phyloP scores from a whole-genome alignment of 2,329 filamentous ascomycete genomes.

The Epichloe bromicola region DNA sequence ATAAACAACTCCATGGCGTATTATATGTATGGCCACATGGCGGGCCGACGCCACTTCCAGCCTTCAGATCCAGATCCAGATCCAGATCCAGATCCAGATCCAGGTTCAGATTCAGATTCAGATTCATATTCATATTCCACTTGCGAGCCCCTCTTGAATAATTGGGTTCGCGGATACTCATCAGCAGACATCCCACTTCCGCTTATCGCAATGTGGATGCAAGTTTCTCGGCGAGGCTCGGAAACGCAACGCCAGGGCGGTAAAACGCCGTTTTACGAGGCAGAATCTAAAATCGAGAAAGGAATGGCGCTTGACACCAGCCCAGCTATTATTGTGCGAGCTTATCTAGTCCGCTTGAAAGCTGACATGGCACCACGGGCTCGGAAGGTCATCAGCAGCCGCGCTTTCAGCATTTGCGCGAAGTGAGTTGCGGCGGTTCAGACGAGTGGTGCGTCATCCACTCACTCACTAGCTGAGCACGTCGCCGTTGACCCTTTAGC shows the following conservation, averaged over 20 bases:
- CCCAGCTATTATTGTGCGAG: not conserved
- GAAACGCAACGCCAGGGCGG: constrained; percentile 5
- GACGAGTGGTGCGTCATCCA: too few relatives aligned
- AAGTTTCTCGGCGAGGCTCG: not conserved
- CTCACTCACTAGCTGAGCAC: not conserved
- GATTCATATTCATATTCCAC: too few relatives aligned
- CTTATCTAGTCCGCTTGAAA: not conserved
- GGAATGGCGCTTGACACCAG: not conserved
- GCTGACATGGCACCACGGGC: too few relatives aligned
- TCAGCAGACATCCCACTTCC: not conserved
- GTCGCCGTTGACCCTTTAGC: not conserved
- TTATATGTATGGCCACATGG: not conserved
- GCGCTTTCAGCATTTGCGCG: not conserved
- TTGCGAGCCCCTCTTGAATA: not conserved
- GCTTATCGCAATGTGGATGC: not conserved
- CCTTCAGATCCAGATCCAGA: not conserved
- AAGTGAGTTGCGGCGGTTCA: not conserved
- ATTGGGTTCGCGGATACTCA: not conserved
- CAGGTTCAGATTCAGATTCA: not conserved
- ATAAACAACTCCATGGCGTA: not conserved
- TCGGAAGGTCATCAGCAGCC: not conserved
- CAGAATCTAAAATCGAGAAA: constrained; percentile 17
- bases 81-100: not conserved
- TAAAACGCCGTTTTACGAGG: constrained; percentile 19
- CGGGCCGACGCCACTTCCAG: not conserved